A percentile compares a stretch with the other conserved stretches of the same genome.
phyloP scores from a whole-genome alignment of 331 rosid genomes.

The Rhamnella rubrinervis region DNA sequence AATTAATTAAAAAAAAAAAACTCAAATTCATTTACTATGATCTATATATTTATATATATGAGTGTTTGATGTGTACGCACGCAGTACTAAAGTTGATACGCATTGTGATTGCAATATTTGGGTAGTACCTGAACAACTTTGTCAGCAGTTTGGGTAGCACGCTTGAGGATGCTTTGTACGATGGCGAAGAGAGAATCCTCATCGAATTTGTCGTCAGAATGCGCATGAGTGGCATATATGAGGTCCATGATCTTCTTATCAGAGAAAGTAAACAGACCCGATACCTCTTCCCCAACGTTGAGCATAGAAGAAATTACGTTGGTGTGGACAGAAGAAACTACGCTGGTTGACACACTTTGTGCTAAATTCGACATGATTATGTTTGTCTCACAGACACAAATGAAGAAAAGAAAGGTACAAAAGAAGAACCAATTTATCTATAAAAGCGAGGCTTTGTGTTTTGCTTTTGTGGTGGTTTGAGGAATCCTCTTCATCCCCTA shows the following conservation, averaged over 20 bases:
- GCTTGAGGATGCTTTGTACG: conserved; percentile 27
- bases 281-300: not conserved
- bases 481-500: too few species aligned
- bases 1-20: too few species aligned
- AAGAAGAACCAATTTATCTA: too few species aligned
- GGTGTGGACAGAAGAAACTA: not conserved
- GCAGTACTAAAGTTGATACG: not conserved
- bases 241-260: conserved; percentile 26
- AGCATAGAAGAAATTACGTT: not conserved
- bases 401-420: too few species aligned
- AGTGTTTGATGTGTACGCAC: not conserved
- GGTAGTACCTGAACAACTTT: conserved; percentile 30
- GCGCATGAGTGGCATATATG: conserved; percentile 33
- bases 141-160: conserved; percentile 23
- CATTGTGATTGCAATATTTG: not conserved
- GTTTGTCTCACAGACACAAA: too few species aligned
- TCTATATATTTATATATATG: not conserved
- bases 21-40: not conserved
- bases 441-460: too few species aligned
- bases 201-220: conserved; percentile 22
- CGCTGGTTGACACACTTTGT: conserved; percentile 4
- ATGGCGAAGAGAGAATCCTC: conserved; percentile 26
- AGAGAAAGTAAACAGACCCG: conserved; percentile 22
- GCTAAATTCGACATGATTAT: conserved; percentile 10
- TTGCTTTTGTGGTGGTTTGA: too few species aligned